Evolutionary conservation across 1,284 basidiomycete genomes (phyloP), one percentile per base, ranked within the genome.

Genomic region (Cutaneotrichosporon cavernicola): DNA sequence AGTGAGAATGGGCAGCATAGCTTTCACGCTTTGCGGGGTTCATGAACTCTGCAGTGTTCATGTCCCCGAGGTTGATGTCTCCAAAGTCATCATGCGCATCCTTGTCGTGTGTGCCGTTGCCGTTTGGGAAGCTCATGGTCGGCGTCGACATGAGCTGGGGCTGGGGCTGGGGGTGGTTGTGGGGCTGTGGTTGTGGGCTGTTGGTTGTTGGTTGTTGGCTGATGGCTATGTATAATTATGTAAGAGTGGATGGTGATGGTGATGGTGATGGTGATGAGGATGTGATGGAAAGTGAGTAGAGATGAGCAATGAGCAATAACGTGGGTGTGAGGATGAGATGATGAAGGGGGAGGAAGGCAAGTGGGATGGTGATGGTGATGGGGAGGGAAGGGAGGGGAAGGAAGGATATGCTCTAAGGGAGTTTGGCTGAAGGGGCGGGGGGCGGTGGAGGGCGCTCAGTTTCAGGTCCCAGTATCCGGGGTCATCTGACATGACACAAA

Each of bases 21-120:
- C 18, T n/a, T 18, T 46, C 43, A 18, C 18, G 43, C 43, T 46
- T 46, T 16, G 43, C 9, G 43, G 43, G 43, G 18, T 46, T 46
- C 18, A 46, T n/a, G 43, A 46, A 46, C 43, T 46, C 43, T 18
- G 43, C 1, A 4, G 43, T 46, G 43, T 46, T 46, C 43, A 46
- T 46, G 60, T 61, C 52, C 10, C 60, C 60, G 26, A 61, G 51
- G 31, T n/a, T 55, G 52, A 61, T 53, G 21, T 61, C 60, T 40
- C 52, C 60, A 47, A 61, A 52, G 52, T 61, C 60, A n/a, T 55
- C 47, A 21, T 50, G 36, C 5, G 14, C 34, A 9, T 59, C 26
- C 8, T n/a, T n/a, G 43, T 4, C 18, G 16, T 46, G 16, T 46
- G 43, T 46, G 43, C 43, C 43, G 43, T 18, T 46, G 16, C 43